phyloP scores from a whole-genome alignment of 495 filamentous ascomycete genomes.

The Penicillium nucicola region DNA sequence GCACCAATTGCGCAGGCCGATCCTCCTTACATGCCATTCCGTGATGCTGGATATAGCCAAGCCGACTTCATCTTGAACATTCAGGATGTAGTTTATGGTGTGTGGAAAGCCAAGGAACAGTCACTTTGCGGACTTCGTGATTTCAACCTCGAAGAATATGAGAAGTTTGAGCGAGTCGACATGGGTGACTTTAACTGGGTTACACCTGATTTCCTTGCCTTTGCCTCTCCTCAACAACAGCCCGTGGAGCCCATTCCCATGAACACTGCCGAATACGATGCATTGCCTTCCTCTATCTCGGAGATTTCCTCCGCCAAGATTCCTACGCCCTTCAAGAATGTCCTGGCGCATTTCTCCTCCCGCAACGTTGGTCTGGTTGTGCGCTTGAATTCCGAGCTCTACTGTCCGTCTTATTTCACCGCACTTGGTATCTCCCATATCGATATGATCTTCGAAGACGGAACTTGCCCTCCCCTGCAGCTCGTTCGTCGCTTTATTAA shows the following conservation, averaged over 20 bases:
- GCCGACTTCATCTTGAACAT: slow-evolving; percentile 93
- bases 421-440: slow-evolving; percentile 91
- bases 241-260: slow-evolving; percentile 67
- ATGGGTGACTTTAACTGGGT: slow-evolving; percentile 99
- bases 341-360: slow-evolving; percentile 80
- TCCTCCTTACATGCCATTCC: slow-evolving; percentile 96
- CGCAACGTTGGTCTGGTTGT: slow-evolving; percentile 91
- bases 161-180: slow-evolving; percentile 91
- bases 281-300: slow-evolving; percentile 64
- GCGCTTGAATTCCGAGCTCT: slow-evolving; percentile 91
- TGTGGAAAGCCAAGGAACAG: slow-evolving; percentile 98
- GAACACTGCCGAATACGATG: slow-evolving; percentile 66
- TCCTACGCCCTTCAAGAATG: slow-evolving; percentile 88
- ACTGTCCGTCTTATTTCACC: slow-evolving; percentile 92
- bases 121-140: slow-evolving; percentile 80
- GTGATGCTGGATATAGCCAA: slow-evolving; percentile 97
- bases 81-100: slow-evolving; percentile 96
- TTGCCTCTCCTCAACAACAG: slow-evolving; percentile 86
- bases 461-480: slow-evolving; percentile 84
- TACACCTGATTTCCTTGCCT: slow-evolving; percentile 89
- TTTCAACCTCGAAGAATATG: slow-evolving; percentile 95
- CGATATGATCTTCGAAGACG: slow-evolving; percentile 99
- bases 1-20: slow-evolving; percentile 95
- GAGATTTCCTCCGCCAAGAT: slow-evolving; percentile 63
- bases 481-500: slow-evolving; percentile 91